These are phyloP conservation scores for Clarkia xantiana DNA, from an alignment of 345 rosid species.

Conservation along the genomic window DNA sequence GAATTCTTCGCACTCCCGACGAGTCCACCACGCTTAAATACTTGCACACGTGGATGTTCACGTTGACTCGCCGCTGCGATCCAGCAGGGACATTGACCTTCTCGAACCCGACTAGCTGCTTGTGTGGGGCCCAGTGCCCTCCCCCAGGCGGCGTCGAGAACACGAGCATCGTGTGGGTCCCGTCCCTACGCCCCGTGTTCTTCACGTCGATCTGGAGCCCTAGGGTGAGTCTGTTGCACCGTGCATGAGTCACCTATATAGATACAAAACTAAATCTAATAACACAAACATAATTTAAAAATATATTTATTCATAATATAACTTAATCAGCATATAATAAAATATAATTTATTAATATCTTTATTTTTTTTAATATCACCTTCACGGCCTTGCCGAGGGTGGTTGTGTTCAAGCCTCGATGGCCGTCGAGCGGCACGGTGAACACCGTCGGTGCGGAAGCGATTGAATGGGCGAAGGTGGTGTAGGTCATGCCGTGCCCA, in stretches of 20 bases:
- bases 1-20: slow-evolving; percentile 69
- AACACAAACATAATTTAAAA: no score
- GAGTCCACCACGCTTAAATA: slow-evolving; percentile 63
- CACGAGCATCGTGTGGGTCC: slow-evolving; percentile 51
- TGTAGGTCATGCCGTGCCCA: slow-evolving; percentile 79
- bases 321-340: no score
- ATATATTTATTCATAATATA: no score
- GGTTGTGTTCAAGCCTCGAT: slow-evolving; percentile 27
- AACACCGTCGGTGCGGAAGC: slow-evolving; percentile 42
- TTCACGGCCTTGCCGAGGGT: slow-evolving; percentile 39
- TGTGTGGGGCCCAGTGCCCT: slow-evolving; percentile 55
- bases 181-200: slow-evolving; percentile 57
- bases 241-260: slow-evolving; percentile 58
- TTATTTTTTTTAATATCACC: no score
- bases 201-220: slow-evolving; percentile 51
- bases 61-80: slow-evolving; percentile 25
- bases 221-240: slow-evolving; percentile 34
- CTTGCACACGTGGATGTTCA: slow-evolving; percentile 79
- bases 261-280: no score
- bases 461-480: slow-evolving; percentile 39
- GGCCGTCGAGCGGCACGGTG: slow-evolving; percentile 35
- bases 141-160: slow-evolving; percentile 50
- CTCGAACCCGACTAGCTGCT: slow-evolving; percentile 59
- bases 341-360: no score
- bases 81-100: slow-evolving; percentile 51